Conservation (phyloP, 1,139 yeast species). For the Geotrichum histeridarum region DNA sequence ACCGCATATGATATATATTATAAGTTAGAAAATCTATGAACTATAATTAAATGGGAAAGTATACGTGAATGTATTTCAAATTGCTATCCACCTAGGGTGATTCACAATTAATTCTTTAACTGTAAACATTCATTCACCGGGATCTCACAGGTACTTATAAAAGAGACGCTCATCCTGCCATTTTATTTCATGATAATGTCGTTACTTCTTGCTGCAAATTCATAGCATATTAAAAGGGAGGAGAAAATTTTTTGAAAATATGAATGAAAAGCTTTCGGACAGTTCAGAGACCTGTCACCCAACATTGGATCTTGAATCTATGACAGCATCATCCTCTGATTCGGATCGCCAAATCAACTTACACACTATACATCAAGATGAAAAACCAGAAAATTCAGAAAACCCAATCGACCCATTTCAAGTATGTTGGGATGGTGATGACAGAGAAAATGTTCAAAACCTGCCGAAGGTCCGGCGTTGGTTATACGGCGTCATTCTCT, state of each 20-base stretch:
- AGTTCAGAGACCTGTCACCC: not conserved
- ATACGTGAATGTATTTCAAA: no score
- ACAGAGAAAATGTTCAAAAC: slow-evolving; percentile 46
- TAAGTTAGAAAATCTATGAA: no score
- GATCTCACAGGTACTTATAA: no score
- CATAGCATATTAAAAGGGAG: not conserved
- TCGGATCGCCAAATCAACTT: not conserved
- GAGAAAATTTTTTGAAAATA: no score
- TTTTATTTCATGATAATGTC: no score
- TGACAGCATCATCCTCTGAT: not conserved
- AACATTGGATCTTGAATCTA: not conserved
- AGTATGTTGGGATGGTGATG: slow-evolving; percentile 43
- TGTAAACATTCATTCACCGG: no score
- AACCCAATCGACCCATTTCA: slow-evolving; percentile 26
- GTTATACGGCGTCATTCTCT: slow-evolving; percentile 49
- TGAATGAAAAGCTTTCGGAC: not conserved
- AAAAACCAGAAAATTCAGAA: not conserved
- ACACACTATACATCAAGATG: not conserved
- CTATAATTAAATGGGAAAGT: no score
- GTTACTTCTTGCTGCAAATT: not conserved
- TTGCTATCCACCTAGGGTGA: no score
- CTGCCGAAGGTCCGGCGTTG: slow-evolving; percentile 45
- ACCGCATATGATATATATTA: no score
- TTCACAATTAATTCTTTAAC: no score
- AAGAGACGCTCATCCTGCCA: no score